Base-by-base conservation (phyloP, 768 basidiomycete species). In the Agaricus blazei region DNA sequence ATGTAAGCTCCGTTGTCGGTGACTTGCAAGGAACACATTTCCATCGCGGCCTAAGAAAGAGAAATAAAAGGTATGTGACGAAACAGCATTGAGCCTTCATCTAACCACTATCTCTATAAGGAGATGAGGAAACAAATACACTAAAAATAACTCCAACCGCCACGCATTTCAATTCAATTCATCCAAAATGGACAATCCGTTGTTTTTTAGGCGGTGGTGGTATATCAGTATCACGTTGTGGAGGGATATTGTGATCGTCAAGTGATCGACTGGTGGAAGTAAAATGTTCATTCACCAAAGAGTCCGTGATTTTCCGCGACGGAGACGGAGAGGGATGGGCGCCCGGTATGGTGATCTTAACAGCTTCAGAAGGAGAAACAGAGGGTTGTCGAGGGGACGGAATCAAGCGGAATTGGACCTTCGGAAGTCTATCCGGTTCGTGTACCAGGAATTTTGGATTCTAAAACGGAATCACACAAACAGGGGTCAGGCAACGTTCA, bases 391-490 rank as follows among this genome's bases (percentile, higher is more conserved):
- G 58, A 50, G 65, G 63, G 15, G 65, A 61, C 19, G 64, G 60
- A 15, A 70, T 60, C 48, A 71, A 59, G 9, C 67, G 61, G 37
- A 68, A 66, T 38, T 63, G 56, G 27, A 64, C 55, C 31, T 53
- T 58, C 48, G 61, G 58, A 38, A 61, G 57, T 43, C 57, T 42
- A 23, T 57, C 50, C 15, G 70, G 65, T 19, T 59, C 41, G n/a
- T 65, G 49, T 24, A 66, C 64, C 36, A 76, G 66, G 63, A 76
- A 76, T 56, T 71, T 71, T 3, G 73, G 75, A 54, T 75, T 71
- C 75, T 76, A 46, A 51, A 41, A 59, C 42, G 29, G 36, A 24
- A 28, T 28, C 46, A 19, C 48, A 26, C 14, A 47, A 27, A n/a
- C 46, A 14, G 8, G 9, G 29, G 26, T 8, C 11, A 36, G 14